Base-by-base conservation (phyloP, 179 eudicot genomes). In the Drosera spatulata region DNA sequence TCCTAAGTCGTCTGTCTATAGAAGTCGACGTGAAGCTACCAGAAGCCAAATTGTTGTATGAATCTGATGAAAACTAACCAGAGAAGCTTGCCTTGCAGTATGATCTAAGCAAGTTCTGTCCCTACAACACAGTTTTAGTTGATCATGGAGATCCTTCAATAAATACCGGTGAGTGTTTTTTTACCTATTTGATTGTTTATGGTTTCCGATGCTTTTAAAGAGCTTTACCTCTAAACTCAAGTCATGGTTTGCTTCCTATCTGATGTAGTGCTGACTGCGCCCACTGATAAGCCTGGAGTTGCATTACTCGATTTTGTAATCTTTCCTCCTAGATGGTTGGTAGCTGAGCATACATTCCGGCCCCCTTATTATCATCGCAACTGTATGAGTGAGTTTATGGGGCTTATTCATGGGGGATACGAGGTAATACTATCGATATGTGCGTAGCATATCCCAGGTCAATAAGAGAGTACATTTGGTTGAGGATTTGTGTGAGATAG, bases 351-450 rank as follows among this genome's bases (percentile, higher is more conserved):
- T 71, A 93, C 99, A 56, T 93, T 93, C 55, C 87, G 99, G 41
- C 99, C 99, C 55, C 99, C 99, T 62, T 93, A 93, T 72, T 93
- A 84, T 60, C 99, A 89, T 72, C 96, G 97, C 71, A 93, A 93
- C 66, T 93, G 99, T 69, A 93, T 93, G 97, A 93, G 97, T 37
- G 99, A 93, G 77, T 93, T 93, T 71, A 93, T 93, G 99, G 99
- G 97, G 56, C 73, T 93, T 41, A 89, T 93, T 56, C 57, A 84
- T 58, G 99, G 99, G 56, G 86, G 82, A 60, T 93, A 93, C 50
- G 97, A 93, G 99, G 99, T 93, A 84, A 3, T 49, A 5, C 12
- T 33, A 4, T 10, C 3, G 40, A 55, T 33, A 15, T 22, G 5
- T 2, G n/a, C 52, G 3, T 7, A 49, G 13, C 2, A 49, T 49